Base-by-base conservation (phyloP, 768 basidiomycete species). In the Panellus pusillus region DNA sequence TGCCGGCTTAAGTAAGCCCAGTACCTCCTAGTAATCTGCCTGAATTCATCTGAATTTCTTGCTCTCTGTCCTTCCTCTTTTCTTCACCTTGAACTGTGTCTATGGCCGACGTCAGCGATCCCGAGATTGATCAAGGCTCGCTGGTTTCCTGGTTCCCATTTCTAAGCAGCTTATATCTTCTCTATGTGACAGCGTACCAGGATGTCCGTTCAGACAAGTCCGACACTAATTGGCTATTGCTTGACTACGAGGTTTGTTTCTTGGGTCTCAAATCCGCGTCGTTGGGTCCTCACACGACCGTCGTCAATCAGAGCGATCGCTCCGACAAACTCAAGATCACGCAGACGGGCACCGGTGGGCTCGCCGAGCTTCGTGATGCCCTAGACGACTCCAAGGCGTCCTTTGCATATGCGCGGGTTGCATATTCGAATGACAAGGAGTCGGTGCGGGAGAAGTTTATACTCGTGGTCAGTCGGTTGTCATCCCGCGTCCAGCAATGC, bases 381-480 rank as follows among this genome's bases (percentile, higher is more conserved):
- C 74, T 96, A 35, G 79, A 89, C 61, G 86, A 89, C 51, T 69
- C 77, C 62, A 90, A 78, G 69, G 94, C 91, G 9, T 89, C 87
- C 38, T 96, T 80, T 67, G 94, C 82, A 28, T 96, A 96, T 69
- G 89, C 74, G 44, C 87, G 91, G 61, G 81, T 98, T 60, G 78
- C 82, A 58, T 97, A 90, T 70, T 77, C 89, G 48, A 93, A 90
- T 68, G 91, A 93, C 75, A 89, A 87, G 69, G 88, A 93, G 72
- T 87, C 86, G 39, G 80, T 74, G 67, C 82, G 94, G 54, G 90
- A 95, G 78, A 97, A 96, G 79, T 91, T 92, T 73, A 81, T 89
- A 61, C 80, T 92, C 64, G 78, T 92, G 68, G 77, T 81, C 57
- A 60, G 72, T 73, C 41, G 52, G 42, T 46, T 44, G 38, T 38